phyloP scores from a whole-genome alignment of 306 rosid genomes.

The Prunus padus region DNA sequence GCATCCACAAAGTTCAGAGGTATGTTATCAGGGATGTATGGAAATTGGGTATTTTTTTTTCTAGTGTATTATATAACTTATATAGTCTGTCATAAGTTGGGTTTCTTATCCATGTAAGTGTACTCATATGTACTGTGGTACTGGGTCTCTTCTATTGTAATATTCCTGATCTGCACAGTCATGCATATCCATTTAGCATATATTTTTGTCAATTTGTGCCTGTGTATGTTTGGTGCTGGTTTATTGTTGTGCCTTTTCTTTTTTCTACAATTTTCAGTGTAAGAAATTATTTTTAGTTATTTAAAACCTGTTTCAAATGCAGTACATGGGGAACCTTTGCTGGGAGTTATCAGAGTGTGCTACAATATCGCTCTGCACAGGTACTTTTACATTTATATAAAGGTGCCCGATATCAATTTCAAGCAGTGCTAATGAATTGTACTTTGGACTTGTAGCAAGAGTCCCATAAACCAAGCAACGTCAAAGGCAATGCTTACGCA shows the following conservation, averaged over 20 bases:
- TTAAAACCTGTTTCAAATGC: constrained; percentile 30
- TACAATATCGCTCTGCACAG: constrained; percentile 98
- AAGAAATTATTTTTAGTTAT: constrained; percentile 12
- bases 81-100: background rate
- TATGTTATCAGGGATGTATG: constrained; percentile 30
- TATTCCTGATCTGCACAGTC: background rate
- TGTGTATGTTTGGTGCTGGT: constrained; percentile 2
- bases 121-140: background rate
- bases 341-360: constrained; percentile 96
- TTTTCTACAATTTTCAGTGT: constrained; percentile 10
- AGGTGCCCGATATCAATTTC: constrained; percentile 25
- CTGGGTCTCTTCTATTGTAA: background rate
- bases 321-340: constrained; percentile 95
- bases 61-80: background rate
- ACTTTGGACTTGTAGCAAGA: constrained; percentile 72
- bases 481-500: constrained; percentile 99
- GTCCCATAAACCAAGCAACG: constrained; percentile 98
- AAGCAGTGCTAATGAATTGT: constrained; percentile 31
- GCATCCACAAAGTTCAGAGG: constrained; percentile 98
- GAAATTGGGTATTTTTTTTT: constrained; percentile 7
- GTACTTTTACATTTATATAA: constrained; percentile 43
- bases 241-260: background rate
- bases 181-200: background rate
- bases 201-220: constrained; percentile 19
- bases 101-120: background rate